Conservation (phyloP, 139 green algal species). For the Gonium pectorale region DNA sequence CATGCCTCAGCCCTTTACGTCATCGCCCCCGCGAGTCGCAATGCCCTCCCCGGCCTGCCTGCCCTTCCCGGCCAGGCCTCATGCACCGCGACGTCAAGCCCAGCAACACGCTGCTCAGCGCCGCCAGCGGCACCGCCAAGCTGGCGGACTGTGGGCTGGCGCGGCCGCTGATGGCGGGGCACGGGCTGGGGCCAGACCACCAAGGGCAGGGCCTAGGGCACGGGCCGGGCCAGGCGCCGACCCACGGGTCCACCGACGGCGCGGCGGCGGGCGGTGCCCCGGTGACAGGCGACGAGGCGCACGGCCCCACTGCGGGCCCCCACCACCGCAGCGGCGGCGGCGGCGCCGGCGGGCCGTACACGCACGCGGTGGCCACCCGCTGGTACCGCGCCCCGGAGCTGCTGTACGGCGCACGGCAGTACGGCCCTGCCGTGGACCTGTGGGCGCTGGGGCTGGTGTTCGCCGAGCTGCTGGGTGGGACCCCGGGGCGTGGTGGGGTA, state of each 20-base stretch:
- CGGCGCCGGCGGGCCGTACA: slow-evolving; percentile 63
- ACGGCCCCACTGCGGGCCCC: too few species aligned
- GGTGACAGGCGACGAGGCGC: too few species aligned
- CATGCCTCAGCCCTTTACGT: too few species aligned
- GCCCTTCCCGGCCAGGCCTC: not conserved
- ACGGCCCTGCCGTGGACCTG: slow-evolving; percentile 52
- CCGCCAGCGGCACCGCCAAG: slow-evolving; percentile 72
- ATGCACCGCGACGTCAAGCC: slow-evolving; percentile 56
- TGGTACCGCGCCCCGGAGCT: slow-evolving; percentile 90
- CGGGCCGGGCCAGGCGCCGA: too few species aligned
- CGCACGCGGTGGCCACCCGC: slow-evolving; percentile 95
- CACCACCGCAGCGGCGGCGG: too few species aligned
- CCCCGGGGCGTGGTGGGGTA: not conserved
- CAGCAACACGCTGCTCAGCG: slow-evolving; percentile 56
- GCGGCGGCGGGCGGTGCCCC: too few species aligned
- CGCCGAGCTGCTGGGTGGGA: slow-evolving; percentile 58
- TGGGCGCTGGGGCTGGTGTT: slow-evolving; percentile 54
- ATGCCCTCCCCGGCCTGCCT: too few species aligned
- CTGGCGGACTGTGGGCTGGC: slow-evolving; percentile 96
- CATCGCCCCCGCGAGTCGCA: too few species aligned
- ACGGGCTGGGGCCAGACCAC: slow-evolving; percentile 14
- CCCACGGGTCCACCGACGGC: too few species aligned
- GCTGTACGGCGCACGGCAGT: slow-evolving; percentile 51
- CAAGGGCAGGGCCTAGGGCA: not conserved
- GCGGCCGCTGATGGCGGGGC: slow-evolving; percentile 62